phyloP scores from a whole-genome alignment of 2,329 filamentous ascomycete species.

The Colletotrichum sidae region DNA sequence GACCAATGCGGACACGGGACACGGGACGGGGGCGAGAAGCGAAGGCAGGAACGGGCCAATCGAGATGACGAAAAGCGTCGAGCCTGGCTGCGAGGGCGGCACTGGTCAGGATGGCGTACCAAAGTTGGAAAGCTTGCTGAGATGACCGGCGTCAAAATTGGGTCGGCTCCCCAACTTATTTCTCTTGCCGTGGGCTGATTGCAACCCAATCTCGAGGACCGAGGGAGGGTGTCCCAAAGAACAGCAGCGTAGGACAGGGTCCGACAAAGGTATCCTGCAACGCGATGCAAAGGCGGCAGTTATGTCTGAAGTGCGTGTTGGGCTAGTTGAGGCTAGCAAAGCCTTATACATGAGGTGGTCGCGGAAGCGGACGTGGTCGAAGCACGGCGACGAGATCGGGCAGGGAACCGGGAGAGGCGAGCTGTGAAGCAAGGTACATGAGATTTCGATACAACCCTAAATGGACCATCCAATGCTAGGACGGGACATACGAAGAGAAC shows the following conservation, averaged over 20 bases:
- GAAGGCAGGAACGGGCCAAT: slow-evolving; percentile 35
- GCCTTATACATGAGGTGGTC: slow-evolving; percentile 6
- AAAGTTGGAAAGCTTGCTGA: slow-evolving; percentile 27
- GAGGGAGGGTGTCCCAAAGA: background rate
- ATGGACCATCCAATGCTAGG: background rate
- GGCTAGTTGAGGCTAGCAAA: background rate
- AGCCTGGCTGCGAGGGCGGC: slow-evolving; percentile 31
- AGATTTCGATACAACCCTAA: slow-evolving; percentile 25
- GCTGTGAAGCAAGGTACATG: slow-evolving; percentile 16
- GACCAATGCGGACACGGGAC: slow-evolving; percentile 31
- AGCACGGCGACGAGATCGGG: background rate
- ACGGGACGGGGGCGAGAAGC: slow-evolving; percentile 29
- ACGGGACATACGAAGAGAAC: slow-evolving; percentile 6
- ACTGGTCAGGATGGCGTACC: slow-evolving; percentile 33
- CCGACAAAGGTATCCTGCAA: slow-evolving; percentile 3
- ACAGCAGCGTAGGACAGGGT: slow-evolving; percentile 4
- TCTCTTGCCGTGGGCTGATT: slow-evolving; percentile 30
- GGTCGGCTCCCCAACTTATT: slow-evolving; percentile 35
- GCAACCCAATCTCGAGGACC: slow-evolving; percentile 21
- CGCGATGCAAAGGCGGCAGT: slow-evolving; percentile 21
- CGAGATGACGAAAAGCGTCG: slow-evolving; percentile 23
- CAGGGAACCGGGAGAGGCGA: slow-evolving; percentile 10
- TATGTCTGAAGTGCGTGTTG: slow-evolving; percentile 9
- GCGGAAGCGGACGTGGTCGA: background rate
- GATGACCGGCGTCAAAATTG: slow-evolving; percentile 36